Evolutionary conservation across 805 yeast genomes (phyloP).

Genomic region (Metschnikowia lochheadii): DNA sequence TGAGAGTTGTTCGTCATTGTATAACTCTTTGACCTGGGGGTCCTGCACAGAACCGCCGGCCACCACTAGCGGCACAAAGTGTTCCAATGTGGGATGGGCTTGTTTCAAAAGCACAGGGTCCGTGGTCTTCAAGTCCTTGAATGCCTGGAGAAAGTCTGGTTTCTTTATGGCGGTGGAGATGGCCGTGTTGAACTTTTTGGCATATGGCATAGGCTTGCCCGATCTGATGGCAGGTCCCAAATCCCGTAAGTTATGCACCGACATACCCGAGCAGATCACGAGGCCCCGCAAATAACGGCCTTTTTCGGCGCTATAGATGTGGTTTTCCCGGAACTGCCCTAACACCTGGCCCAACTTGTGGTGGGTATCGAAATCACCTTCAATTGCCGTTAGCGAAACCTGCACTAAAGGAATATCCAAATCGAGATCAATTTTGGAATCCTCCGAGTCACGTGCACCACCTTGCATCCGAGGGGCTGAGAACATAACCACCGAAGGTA

Average conservation of each 20-base stretch:
- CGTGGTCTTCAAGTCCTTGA: constrained; percentile 32
- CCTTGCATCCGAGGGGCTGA: constrained; percentile 20
- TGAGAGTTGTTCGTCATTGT: constrained; percentile 40
- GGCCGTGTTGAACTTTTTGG: constrained; percentile 46
- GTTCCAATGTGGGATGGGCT: constrained; percentile 79
- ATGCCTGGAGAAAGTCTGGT: constrained; percentile 29
- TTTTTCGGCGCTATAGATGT: constrained; percentile 27
- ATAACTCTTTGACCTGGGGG: constrained; percentile 39
- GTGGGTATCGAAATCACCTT: constrained; percentile 38
- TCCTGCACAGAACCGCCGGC: constrained; percentile 40
- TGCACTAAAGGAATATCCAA: constrained; percentile 47
- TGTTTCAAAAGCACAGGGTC: constrained; percentile 32
- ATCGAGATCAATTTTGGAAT: constrained; percentile 25
- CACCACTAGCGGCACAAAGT: constrained; percentile 63
- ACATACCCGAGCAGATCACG: constrained; percentile 69
- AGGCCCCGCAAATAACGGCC: constrained; percentile 30
- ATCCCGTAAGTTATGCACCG: constrained; percentile 72
- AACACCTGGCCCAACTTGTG: constrained; percentile 55
- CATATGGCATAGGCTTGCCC: constrained; percentile 42
- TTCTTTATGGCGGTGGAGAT: constrained; percentile 35
- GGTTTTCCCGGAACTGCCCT: constrained; percentile 44
- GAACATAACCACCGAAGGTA: constrained; percentile 71
- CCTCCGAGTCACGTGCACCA: no score
- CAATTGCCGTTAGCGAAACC: constrained; percentile 43
- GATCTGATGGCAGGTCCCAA: constrained; percentile 24